These are phyloP conservation scores for Thalassiosira livingstoniorum DNA, from an alignment of 352 stramenopile genomes.

Conservation along the genomic window DNA sequence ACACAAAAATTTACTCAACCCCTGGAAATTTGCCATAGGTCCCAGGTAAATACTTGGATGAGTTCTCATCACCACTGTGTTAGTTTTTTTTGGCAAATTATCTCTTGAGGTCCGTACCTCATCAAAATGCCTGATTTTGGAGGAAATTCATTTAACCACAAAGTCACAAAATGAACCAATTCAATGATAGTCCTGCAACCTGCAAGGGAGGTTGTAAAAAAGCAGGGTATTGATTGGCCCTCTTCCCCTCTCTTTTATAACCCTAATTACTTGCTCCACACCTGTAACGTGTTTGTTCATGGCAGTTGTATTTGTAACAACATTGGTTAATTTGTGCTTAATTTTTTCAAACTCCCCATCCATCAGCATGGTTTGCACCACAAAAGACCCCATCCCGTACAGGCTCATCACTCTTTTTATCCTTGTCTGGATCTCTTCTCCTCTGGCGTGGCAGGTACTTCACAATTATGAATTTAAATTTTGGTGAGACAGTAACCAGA, in stretches of 20 bases:
- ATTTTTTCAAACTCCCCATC: conserved; percentile 54
- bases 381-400: conserved; percentile 34
- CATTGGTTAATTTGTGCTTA: not conserved
- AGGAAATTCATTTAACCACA: conserved; percentile 36
- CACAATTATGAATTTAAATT: conserved; percentile 33
- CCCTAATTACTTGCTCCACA: conserved; percentile 9
- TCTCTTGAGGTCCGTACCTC: no score
- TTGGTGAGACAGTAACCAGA: not conserved
- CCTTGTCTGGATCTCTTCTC: no score
- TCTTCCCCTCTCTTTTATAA: conserved; percentile 13
- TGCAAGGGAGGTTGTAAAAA: conserved; percentile 17
- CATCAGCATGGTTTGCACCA: conserved; percentile 19
- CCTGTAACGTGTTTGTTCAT: conserved; percentile 52
- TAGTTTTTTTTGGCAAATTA: no score
- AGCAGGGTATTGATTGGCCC: conserved; percentile 15
- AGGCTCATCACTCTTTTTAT: conserved; percentile 26
- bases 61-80: no score
- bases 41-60: no score
- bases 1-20: no score
- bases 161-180: conserved; percentile 23
- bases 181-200: conserved; percentile 27
- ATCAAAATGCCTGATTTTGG: no score
- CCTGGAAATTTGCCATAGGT: no score
- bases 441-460: conserved; percentile 1
- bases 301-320: conserved; percentile 29